Conservation (phyloP, 2,329 filamentous ascomycete genomes). For the Chrysosphaeria jannelii region DNA sequence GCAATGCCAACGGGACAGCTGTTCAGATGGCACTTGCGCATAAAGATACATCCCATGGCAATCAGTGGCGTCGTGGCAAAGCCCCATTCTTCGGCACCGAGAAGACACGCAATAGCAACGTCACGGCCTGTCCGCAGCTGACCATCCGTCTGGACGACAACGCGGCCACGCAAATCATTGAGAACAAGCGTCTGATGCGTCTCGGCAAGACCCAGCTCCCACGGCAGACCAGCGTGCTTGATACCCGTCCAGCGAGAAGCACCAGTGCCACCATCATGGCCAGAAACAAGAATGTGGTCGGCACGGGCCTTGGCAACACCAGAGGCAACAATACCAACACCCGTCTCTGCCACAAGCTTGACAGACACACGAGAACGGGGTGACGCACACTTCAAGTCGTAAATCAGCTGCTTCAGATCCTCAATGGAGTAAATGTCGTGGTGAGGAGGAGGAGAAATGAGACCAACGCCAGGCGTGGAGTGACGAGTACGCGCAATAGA, state of each 20-base stretch:
- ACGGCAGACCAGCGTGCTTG: conserved; percentile 90
- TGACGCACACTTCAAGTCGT: conserved; percentile 90
- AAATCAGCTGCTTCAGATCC: conserved; percentile 90
- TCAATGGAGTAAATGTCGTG: conserved; percentile 98
- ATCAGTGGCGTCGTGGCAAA: conserved; percentile 88
- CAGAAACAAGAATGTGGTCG: conserved; percentile 87
- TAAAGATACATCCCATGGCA: conserved; percentile 90
- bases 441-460: conserved; percentile 86
- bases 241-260: conserved; percentile 95
- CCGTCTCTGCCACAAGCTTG: conserved; percentile 91
- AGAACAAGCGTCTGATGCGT: conserved; percentile 89
- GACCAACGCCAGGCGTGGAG: conserved; percentile 82
- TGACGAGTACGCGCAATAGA: conserved; percentile 84
- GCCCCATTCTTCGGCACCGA: conserved; percentile 94
- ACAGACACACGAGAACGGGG: conserved; percentile 78
- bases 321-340: conserved; percentile 88
- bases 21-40: conserved; percentile 50
- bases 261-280: conserved; percentile 88
- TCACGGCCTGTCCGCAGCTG: conserved; percentile 80
- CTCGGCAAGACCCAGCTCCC: conserved; percentile 88
- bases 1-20: conserved; percentile 82
- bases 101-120: conserved; percentile 75
- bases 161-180: conserved; percentile 83
- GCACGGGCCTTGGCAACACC: conserved; percentile 95
- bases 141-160: conserved; percentile 87